These are phyloP conservation scores for Pichia sp. DNA, from an alignment of 1,139 yeast genomes.

Conservation along the genomic window DNA sequence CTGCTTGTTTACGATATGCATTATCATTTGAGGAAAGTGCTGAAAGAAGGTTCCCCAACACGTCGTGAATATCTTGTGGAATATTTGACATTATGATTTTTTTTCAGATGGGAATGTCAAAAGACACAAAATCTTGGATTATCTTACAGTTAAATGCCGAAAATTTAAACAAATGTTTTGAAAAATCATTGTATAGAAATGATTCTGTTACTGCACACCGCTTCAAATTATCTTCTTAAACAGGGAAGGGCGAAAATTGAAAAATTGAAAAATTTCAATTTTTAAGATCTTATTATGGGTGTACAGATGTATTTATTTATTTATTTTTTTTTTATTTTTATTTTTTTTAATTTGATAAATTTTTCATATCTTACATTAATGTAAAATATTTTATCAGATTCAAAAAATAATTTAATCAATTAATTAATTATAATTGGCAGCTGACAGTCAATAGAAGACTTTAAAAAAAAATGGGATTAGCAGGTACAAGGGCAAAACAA, in stretches of 20 bases:
- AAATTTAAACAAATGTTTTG: too few species aligned
- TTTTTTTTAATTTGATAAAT: background rate
- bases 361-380: background rate
- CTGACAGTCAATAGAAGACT: too few species aligned
- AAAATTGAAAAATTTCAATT: background rate
- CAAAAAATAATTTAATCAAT: too few species aligned
- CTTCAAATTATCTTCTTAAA: too few species aligned
- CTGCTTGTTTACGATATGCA: conserved; percentile 68
- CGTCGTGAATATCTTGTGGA: conserved; percentile 55
- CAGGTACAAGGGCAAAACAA: conserved; percentile 76
- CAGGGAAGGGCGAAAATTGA: background rate
- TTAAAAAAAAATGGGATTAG: conserved; percentile 64
- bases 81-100: conserved; percentile 43
- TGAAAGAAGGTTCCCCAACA: conserved; percentile 52
- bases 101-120: too few species aligned
- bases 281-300: background rate
- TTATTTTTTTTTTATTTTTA: background rate
- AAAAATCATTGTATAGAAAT: too few species aligned
- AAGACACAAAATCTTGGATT: too few species aligned
- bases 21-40: conserved; percentile 79
- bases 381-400: too few species aligned
- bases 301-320: background rate
- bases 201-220: too few species aligned
- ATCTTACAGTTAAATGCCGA: too few species aligned
- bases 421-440: too few species aligned